phyloP scores from a whole-genome alignment of 2,329 filamentous ascomycete genomes.

The Fusarium nematophilum region DNA sequence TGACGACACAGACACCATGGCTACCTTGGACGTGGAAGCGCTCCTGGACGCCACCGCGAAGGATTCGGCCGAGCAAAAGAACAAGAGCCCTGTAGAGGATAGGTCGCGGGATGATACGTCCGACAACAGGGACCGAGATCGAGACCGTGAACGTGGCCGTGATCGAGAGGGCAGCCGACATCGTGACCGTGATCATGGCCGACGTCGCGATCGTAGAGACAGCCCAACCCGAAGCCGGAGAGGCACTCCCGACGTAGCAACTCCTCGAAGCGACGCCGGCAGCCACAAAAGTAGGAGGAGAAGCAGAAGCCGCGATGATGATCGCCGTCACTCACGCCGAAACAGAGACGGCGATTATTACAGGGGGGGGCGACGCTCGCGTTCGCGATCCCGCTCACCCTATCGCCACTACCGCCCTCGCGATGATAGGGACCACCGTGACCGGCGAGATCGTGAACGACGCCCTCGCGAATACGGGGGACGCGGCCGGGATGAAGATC shows the following conservation, averaged over 20 bases:
- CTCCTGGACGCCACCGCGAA: constrained; percentile 87
- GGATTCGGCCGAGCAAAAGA: constrained; percentile 62
- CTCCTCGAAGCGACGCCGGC: constrained; percentile 79
- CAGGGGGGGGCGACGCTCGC: constrained; percentile 63
- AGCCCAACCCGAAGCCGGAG: constrained; percentile 60
- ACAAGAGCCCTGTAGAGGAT: constrained; percentile 60
- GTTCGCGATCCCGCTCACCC: constrained; percentile 79
- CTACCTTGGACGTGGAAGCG: constrained; percentile 81
- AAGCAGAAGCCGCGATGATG: constrained; percentile 82
- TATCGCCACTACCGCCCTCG: constrained; percentile 68
- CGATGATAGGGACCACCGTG: constrained; percentile 61
- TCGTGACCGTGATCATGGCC: constrained; percentile 62
- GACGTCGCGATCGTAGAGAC: constrained; percentile 64
- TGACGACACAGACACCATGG: constrained; percentile 53
- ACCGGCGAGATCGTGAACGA: constrained; percentile 67
- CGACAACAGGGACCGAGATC: constrained; percentile 65
- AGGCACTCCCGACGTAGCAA: constrained; percentile 69
- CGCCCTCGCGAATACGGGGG: constrained; percentile 60
- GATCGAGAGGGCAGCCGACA: constrained; percentile 66
- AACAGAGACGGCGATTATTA: constrained; percentile 82
- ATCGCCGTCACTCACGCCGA: constrained; percentile 78
- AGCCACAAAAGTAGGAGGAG: constrained; percentile 85
- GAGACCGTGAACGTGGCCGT: constrained; percentile 67
- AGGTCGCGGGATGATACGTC: constrained; percentile 57
- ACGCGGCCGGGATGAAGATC: constrained; percentile 65